phyloP scores from a whole-genome alignment of 495 filamentous ascomycete genomes.

The Immersiella caudata region DNA sequence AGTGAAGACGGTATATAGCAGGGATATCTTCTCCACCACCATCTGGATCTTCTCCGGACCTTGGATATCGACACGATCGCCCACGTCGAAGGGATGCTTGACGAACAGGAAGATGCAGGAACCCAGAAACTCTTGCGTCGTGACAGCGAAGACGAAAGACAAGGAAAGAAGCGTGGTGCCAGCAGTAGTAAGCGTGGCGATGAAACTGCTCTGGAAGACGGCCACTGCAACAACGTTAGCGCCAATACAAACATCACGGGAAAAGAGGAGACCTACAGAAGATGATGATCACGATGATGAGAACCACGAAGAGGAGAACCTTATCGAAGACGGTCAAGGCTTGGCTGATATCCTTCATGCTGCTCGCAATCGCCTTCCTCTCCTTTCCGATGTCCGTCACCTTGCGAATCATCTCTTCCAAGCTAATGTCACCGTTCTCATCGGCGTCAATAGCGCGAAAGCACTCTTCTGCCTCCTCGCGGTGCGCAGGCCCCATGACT shows the following conservation, averaged over 20 bases:
- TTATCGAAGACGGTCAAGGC: conserved; percentile 89
- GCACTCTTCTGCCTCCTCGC: conserved; percentile 77
- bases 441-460: conserved; percentile 82
- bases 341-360: conserved; percentile 97
- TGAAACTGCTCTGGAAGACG: conserved; percentile 82
- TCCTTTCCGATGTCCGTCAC: conserved; percentile 80
- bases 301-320: conserved; percentile 75
- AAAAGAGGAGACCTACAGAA: conserved; percentile 62
- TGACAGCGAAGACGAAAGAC: conserved; percentile 91
- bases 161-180: conserved; percentile 92
- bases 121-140: conserved; percentile 89
- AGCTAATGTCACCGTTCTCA: conserved; percentile 86
- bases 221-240: conserved; percentile 54
- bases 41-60: conserved; percentile 65
- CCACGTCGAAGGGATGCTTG: conserved; percentile 90
- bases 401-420: conserved; percentile 94
- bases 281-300: conserved; percentile 80
- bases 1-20: conserved; percentile 92
- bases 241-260: not conserved
- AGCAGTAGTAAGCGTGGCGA: conserved; percentile 87
- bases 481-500: conserved; percentile 74
- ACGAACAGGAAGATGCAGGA: conserved; percentile 98
- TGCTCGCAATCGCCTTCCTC: conserved; percentile 80
- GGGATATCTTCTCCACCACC: conserved; percentile 88
- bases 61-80: conserved; percentile 86